Evolutionary conservation across 768 basidiomycete species (phyloP), one percentile per base, ranked within the genome.

Genomic region (Psilocybe sp.): DNA sequence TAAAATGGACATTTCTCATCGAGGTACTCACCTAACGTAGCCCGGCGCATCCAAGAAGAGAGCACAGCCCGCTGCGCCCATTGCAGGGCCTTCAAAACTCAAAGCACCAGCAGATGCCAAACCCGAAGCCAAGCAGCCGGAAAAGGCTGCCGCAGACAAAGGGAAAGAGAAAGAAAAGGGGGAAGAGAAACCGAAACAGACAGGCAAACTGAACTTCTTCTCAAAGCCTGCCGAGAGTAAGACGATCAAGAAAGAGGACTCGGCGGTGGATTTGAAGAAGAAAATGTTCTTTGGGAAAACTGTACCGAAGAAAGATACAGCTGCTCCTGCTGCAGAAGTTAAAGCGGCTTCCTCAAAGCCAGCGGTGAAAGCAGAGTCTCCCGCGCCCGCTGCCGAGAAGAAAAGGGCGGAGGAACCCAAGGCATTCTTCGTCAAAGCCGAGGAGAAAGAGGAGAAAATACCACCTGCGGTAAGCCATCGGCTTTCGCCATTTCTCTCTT

Each of bases 151-250:
- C 1, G 15, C 49, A 1, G 61, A 58, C 14, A 60, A 52, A 40
- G 44, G 20, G 9, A 58, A 60, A 34, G 53, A 62, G 37, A 64
- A 62, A 1, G 61, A 58, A 10, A 60, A 54, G 40, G 44, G 16
- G 6, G 56, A 60, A 34, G 53, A 62, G 34, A 64, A 62, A 40
- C 39, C 57, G 5, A 73, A 73, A 46, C 34, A 54, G 0, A 61
- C 74, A 2, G 83, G 82, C 4, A 82, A 79, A 58, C 70, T 85
- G 5, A 79, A 85, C 55, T 87, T 82, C 73, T 79, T 80, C 63
- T 83, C 78, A 54, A 55, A 51, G 38, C 49, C 54, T 3, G 61
- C 60, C 38, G 59, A 57, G 37, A 16, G 36, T 8, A 58, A 60
- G 44, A 77, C 78, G 20, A 79, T 79, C 60, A 55, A 68, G 9